These are phyloP conservation scores for Leavenworthia alabamica DNA, from an alignment of 345 rosid genomes.

Conservation along the genomic window DNA sequence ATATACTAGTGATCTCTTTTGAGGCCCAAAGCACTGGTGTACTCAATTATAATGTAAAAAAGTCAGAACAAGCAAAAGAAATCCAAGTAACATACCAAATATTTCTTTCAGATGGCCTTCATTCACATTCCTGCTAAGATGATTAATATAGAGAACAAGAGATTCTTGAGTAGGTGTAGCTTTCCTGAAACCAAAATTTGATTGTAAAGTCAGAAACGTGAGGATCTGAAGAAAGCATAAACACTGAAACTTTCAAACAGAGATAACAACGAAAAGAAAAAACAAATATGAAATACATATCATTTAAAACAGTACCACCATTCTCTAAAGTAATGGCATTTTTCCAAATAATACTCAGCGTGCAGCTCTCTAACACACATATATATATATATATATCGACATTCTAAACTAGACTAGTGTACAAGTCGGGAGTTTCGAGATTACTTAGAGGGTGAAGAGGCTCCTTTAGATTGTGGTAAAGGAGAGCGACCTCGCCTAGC, in stretches of 20 bases:
- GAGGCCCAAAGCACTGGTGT: background rate
- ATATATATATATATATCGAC: too few relatives aligned
- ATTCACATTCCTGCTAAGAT: constrained; percentile 77
- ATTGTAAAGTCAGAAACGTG: constrained; percentile 3
- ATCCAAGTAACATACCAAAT: constrained; percentile 49
- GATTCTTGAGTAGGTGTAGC: constrained; percentile 69
- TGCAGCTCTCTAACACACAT: too few relatives aligned
- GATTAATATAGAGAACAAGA: constrained; percentile 69
- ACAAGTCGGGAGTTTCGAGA: background rate
- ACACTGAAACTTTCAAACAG: background rate
- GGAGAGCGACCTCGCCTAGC: constrained; percentile 67
- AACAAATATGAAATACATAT: background rate
- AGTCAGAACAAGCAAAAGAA: background rate
- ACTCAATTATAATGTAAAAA: background rate
- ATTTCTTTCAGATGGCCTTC: constrained; percentile 95
- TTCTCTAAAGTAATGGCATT: background rate
- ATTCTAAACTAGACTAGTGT: background rate
- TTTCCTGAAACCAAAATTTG: constrained; percentile 54
- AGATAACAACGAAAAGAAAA: background rate
- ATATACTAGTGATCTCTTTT: background rate
- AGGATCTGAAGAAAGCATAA: background rate
- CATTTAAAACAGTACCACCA: background rate
- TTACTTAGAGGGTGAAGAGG: constrained; percentile 71
- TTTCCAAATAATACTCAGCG: background rate
- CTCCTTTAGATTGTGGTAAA: constrained; percentile 55